Base-by-base conservation (phyloP, 148 eudicot genomes). In the Rhododendron kiyosumense region DNA sequence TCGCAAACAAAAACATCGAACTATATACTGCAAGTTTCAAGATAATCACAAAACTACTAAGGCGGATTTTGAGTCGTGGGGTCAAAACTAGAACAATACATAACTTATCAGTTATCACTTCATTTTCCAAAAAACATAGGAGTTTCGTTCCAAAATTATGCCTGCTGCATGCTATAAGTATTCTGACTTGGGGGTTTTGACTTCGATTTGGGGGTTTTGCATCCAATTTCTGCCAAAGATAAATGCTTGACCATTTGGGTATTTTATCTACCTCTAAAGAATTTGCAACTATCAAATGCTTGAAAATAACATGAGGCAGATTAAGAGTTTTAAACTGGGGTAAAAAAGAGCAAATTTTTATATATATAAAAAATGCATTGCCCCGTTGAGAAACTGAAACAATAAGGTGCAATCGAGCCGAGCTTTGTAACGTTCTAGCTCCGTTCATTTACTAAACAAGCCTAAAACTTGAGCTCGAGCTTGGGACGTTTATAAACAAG, bases 1-100 rank as follows among this genome's bases (percentile, higher is more conserved):
- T 94, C 95, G 4, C 10, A 63, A 7, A n/a, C 71, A 63, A 63
- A 7, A 63, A 24, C n/a, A 22, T n/a, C 3, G 71, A 63, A 63
- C 11, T n/a, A 24, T 8, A 8, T 9, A 22, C 45, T 0, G 3
- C 71, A 63, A 63, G 8, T 63, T 24, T 13, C 26, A 63, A n/a
- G 71, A 22, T 20, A 61, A 61, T 5, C 69, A 61, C 69, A 61
- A 8, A 24, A 18, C 65, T 9, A 51, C 65, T 5, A 18, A 20
- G 24, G 65, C n/a, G 2, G 0, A 51, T 11, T 13, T 8, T 1
- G 45, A 48, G 51, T 46, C 54, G 13, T 51, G 15, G 15, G 17
- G 5, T 3, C 0, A 54, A 54, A 59, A 3, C 3, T 20, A 59
- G n/a, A 59, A 59, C n/a, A 5, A 59, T 59, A 5, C 65, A 5